A percentile compares a stretch with the other conserved stretches of the same genome.
Evolutionary conservation across 169 alveolate genomes (phyloP).

Genomic region (Hepatocystis sp.): DNA sequence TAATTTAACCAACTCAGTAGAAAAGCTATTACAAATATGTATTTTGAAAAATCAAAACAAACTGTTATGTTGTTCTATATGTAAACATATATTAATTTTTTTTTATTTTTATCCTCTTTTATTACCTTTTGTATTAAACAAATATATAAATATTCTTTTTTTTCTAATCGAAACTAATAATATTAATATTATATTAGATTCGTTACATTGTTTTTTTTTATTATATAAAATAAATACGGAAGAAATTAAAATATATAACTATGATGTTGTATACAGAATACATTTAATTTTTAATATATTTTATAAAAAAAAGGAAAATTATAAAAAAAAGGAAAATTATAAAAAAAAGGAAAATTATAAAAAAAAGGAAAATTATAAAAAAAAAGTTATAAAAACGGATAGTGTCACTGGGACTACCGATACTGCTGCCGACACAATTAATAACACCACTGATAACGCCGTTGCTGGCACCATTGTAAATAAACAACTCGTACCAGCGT

Average conservation of each 20-base stretch:
- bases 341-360: no score
- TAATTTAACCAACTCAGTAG: slow-evolving; percentile 23
- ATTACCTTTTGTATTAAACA: slow-evolving; percentile 32
- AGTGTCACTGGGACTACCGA: no score
- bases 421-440: no score
- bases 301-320: slow-evolving; percentile 12
- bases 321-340: no score
- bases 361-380: no score
- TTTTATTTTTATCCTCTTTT: slow-evolving; percentile 44
- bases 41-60: slow-evolving; percentile 24
- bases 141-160: slow-evolving; percentile 28
- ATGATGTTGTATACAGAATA: slow-evolving; percentile 58
- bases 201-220: slow-evolving; percentile 35
- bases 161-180: slow-evolving; percentile 35
- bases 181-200: slow-evolving; percentile 26
- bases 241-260: slow-evolving; percentile 23
- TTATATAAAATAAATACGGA: slow-evolving; percentile 34
- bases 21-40: slow-evolving; percentile 18
- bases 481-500: no score
- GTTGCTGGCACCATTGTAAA: background rate
- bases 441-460: background rate
- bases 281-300: slow-evolving; percentile 46
- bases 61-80: slow-evolving; percentile 25
- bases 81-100: slow-evolving; percentile 24
- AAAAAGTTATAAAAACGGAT: no score